phyloP scores from a whole-genome alignment of 257 asterid species.

The Fraxinus pennsylvanica region DNA sequence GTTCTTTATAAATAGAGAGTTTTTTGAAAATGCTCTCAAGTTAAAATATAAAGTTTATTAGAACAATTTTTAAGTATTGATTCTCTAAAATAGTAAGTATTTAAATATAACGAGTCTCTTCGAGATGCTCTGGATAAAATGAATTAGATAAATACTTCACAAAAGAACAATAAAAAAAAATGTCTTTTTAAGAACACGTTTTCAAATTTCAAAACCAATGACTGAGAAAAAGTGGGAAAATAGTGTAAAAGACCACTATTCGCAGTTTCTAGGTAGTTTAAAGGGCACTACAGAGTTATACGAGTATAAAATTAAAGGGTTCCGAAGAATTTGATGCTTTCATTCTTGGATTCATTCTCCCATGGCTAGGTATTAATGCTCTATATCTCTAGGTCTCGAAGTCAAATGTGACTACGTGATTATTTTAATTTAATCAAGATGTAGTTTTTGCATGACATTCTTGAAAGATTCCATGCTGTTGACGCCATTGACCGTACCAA shows the following conservation, averaged over 20 bases:
- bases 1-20: too few species aligned
- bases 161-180: too few species aligned
- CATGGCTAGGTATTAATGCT: slow-evolving; percentile 57
- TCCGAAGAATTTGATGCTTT: slow-evolving; percentile 1
- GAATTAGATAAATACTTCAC: too few species aligned
- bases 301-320: not conserved
- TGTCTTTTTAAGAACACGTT: not conserved
- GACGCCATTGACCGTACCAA: slow-evolving; percentile 8
- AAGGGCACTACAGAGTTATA: not conserved
- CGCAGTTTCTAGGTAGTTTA: not conserved
- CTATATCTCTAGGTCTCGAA: slow-evolving; percentile 24
- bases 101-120: too few species aligned
- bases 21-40: too few species aligned
- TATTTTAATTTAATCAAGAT: slow-evolving; percentile 3
- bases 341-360: slow-evolving; percentile 31
- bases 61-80: too few species aligned
- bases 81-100: too few species aligned
- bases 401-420: slow-evolving; percentile 9
- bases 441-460: slow-evolving; percentile 6
- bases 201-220: not conserved
- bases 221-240: slow-evolving; percentile 19
- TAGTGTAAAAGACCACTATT: not conserved
- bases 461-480: slow-evolving; percentile 24
- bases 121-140: too few species aligned
- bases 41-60: too few species aligned